Evolutionary conservation across 306 rosid species (phyloP).

Genomic region (Prinsepia uniflora): DNA sequence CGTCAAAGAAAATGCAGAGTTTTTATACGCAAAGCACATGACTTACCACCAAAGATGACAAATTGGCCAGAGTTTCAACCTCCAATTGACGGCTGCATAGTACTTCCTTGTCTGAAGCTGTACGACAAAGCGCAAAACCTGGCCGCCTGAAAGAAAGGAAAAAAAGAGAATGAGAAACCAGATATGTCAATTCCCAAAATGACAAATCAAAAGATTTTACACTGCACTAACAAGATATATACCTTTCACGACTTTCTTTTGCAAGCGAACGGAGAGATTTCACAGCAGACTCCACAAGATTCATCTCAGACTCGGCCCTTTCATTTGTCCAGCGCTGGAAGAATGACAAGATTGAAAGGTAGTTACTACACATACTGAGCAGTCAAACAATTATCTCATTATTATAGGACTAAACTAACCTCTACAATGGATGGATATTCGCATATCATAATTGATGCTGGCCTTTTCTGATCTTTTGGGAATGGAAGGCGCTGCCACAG

Average conservation of each 20-base stretch:
- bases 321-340: conserved; percentile 81
- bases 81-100: conserved; percentile 46
- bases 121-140: conserved; percentile 36
- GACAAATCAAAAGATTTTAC: neutral
- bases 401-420: conserved; percentile 42
- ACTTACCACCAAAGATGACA: conserved; percentile 58
- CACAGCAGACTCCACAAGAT: conserved; percentile 59
- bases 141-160: conserved; percentile 30
- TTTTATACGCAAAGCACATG: neutral
- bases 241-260: conserved; percentile 89
- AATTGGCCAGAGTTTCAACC: conserved; percentile 71
- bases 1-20: neutral
- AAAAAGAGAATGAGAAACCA: neutral
- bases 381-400: conserved; percentile 2
- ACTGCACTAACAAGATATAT: neutral
- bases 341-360: conserved; percentile 1
- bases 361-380: neutral
- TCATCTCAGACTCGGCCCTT: conserved; percentile 62
- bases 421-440: conserved; percentile 65
- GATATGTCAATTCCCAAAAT: neutral
- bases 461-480: conserved; percentile 43
- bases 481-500: conserved; percentile 98
- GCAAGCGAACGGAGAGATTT: conserved; percentile 83
- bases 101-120: conserved; percentile 23
- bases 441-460: conserved; percentile 74